Evolutionary conservation across 805 yeast species (phyloP).

Genomic region (Lachancea lanzarotensis): DNA sequence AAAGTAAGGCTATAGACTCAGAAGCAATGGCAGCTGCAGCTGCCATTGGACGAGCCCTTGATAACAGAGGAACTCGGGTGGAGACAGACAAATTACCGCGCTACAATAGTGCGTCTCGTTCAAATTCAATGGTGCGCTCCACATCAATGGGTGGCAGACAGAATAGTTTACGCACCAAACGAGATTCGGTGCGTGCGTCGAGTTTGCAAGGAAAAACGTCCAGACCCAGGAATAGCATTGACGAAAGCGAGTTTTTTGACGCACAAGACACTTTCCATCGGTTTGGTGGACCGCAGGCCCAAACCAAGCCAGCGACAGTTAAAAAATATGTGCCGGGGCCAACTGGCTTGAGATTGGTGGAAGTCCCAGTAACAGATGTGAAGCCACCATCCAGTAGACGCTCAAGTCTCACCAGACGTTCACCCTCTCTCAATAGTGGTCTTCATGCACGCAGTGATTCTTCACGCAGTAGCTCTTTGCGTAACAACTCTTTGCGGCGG

Average conservation of each 20-base stretch:
- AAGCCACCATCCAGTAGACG: slow-evolving; percentile 15
- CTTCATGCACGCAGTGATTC: slow-evolving; percentile 5
- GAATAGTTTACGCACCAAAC: slow-evolving; percentile 4
- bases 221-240: slow-evolving; percentile 2
- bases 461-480: slow-evolving; percentile 6
- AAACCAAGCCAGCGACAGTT: slow-evolving; percentile 38
- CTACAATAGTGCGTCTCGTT: slow-evolving; percentile 15
- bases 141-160: slow-evolving; percentile 5
- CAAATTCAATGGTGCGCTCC: slow-evolving; percentile 9
- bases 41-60: slow-evolving; percentile 45
- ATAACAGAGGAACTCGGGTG: slow-evolving; percentile 22
- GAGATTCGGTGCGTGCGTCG: slow-evolving; percentile 3
- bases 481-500: slow-evolving; percentile 9
- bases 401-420: slow-evolving; percentile 11
- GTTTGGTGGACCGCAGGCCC: slow-evolving; percentile 30
- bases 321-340: slow-evolving; percentile 71
- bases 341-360: slow-evolving; percentile 60
- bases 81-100: slow-evolving; percentile 23
- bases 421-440: slow-evolving; percentile 13
- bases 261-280: slow-evolving; percentile 30
- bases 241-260: slow-evolving; percentile 14
- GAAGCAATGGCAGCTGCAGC: slow-evolving; percentile 62
- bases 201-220: slow-evolving; percentile 4
- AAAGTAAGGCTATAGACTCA: slow-evolving; percentile 24
- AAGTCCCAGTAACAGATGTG: slow-evolving; percentile 47